Evolutionary conservation across 495 filamentous ascomycete species (phyloP).

Genomic region (Acidomyces sp.): DNA sequence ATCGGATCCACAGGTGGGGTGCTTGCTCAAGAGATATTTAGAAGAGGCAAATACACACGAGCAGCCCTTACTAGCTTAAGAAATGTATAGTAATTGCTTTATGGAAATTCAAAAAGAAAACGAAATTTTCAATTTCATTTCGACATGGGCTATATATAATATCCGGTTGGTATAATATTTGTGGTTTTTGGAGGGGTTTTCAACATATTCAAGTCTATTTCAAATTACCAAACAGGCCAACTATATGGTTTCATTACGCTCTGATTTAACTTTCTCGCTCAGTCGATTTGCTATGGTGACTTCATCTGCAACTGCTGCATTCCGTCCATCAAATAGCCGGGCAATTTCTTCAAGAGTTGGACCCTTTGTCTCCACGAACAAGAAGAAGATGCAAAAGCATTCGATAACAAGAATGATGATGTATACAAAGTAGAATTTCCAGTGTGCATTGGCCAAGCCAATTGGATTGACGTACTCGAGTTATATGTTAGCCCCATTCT

Average conservation of each 20-base stretch:
- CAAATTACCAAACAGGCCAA: no score
- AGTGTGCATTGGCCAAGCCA: constrained; percentile 19
- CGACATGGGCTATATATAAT: no score
- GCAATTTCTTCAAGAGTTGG: constrained; percentile 57
- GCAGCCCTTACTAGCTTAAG: background rate
- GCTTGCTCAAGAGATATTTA: background rate
- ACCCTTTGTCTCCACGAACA: constrained; percentile 55
- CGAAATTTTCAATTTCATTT: no score
- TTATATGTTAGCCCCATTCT: constrained; percentile 22
- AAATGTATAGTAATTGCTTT: no score
- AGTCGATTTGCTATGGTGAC: background rate
- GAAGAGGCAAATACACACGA: background rate
- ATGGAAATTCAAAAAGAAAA: no score
- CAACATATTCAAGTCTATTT: no score
- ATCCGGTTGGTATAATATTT: no score
- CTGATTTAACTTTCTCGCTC: constrained; percentile 4
- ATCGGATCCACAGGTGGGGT: no score
- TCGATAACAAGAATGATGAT: constrained; percentile 19
- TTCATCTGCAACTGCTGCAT: constrained; percentile 19
- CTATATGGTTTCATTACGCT: no score
- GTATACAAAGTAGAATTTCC: constrained; percentile 25
- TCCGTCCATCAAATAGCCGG: constrained; percentile 25
- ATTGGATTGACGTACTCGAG: constrained; percentile 37
- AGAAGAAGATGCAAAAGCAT: constrained; percentile 42
- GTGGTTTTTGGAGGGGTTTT: no score